Percentiles rank a stretch among this genome's conserved stretches.
Evolutionary conservation across 1,139 yeast genomes (phyloP).

Genomic region (Blastobotrys raffinosifermentans): DNA sequence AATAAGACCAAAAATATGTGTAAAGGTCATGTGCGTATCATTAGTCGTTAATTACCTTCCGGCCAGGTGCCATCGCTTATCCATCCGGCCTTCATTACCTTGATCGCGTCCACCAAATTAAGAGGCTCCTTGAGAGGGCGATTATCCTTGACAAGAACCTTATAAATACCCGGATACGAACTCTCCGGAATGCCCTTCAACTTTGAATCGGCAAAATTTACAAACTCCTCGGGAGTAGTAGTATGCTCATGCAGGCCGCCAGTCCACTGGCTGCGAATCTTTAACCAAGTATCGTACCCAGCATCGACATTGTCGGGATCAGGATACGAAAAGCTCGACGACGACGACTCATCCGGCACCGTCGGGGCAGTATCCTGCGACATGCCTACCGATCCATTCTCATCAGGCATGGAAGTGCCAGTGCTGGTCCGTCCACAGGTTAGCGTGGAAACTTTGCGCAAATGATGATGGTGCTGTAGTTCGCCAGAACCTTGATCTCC

Average conservation of each 20-base stretch:
- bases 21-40: neutral
- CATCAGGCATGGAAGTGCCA: no score
- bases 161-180: conserved; percentile 39
- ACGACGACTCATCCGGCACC: no score
- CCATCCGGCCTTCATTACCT: conserved; percentile 60
- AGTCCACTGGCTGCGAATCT: conserved; percentile 1
- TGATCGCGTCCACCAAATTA: conserved; percentile 48
- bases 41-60: neutral
- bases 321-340: no score
- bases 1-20: no score
- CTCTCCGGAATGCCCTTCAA: conserved; percentile 27
- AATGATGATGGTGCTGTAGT: no score
- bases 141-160: conserved; percentile 46
- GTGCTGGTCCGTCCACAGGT: no score
- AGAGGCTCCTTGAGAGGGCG: conserved; percentile 46
- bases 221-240: conserved; percentile 8
- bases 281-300: neutral
- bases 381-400: no score
- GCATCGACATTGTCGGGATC: no score
- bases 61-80: conserved; percentile 40
- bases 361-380: no score
- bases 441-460: no score
- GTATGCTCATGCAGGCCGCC: neutral
- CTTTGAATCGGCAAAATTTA: conserved; percentile 8
- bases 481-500: no score